Percentiles rank a stretch among this genome's conserved stretches.
Evolutionary conservation across 1,284 basidiomycete species (phyloP).

Genomic region (Boletellus deceptivus): DNA sequence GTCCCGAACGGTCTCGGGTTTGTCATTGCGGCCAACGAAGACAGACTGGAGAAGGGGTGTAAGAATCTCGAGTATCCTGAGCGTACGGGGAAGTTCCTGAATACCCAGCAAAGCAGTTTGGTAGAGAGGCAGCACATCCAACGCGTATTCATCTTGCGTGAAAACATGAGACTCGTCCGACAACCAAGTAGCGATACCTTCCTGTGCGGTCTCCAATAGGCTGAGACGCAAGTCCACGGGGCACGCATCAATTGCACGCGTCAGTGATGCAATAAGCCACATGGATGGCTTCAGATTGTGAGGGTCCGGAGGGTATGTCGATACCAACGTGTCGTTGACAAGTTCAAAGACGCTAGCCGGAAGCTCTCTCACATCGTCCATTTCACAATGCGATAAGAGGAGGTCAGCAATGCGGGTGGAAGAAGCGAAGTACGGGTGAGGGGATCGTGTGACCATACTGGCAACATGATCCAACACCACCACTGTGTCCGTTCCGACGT

Average conservation of each 20-base stretch:
- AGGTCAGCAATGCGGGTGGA: conserved; percentile 56
- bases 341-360: conserved; percentile 53
- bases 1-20: conserved; percentile 38
- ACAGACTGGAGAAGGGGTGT: conserved; percentile 51
- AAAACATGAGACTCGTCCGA: conserved; percentile 54
- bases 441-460: conserved; percentile 41
- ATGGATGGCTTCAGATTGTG: conserved; percentile 49
- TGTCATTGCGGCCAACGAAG: conserved; percentile 48
- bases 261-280: conserved; percentile 62
- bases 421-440: conserved; percentile 42
- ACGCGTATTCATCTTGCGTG: conserved; percentile 50
- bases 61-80: conserved; percentile 43
- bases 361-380: conserved; percentile 46
- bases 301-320: conserved; percentile 66
- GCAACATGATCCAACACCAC: conserved; percentile 57
- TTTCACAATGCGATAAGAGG: conserved; percentile 54
- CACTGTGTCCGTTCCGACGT: conserved; percentile 53
- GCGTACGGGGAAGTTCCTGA: conserved; percentile 40
- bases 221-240: conserved; percentile 44
- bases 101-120: conserved; percentile 52
- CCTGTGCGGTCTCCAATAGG: conserved; percentile 48
- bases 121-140: conserved; percentile 62
- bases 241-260: conserved; percentile 51
- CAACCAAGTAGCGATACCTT: conserved; percentile 62
- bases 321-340: conserved; percentile 53